Evolutionary conservation across 1,139 yeast genomes (phyloP).

Genomic region (Citeromyces siamensis): DNA sequence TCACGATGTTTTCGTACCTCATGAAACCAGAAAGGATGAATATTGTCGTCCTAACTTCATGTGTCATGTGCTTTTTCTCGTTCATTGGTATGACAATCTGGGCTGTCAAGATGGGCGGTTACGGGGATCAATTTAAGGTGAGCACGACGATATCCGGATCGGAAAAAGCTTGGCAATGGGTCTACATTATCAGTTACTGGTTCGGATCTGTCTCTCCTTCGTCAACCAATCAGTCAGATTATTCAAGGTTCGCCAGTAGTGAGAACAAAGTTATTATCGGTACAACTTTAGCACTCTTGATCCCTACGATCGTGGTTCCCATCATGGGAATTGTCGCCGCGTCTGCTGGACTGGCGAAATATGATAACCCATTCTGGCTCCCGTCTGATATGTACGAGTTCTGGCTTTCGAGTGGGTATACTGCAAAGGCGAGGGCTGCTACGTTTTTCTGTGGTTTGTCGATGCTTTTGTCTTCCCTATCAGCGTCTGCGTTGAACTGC

Average conservation of each 20-base stretch:
- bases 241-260: conserved; percentile 17
- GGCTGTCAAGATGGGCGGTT: conserved; percentile 14
- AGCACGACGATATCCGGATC: conserved; percentile 8
- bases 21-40: conserved; percentile 17
- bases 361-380: conserved; percentile 9
- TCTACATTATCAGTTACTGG: conserved; percentile 13
- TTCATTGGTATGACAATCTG: conserved; percentile 12
- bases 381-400: conserved; percentile 10
- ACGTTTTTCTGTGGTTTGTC: conserved; percentile 17
- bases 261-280: conserved; percentile 11
- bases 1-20: conserved; percentile 16
- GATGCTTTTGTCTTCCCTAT: conserved; percentile 17
- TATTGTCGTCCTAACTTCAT: conserved; percentile 5
- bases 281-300: conserved; percentile 11
- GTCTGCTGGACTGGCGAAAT: conserved; percentile 11
- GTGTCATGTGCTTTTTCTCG: conserved; percentile 9
- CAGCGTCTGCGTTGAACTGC: conserved; percentile 20
- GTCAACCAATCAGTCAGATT: conserved; percentile 21
- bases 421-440: conserved; percentile 18
- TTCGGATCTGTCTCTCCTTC: conserved; percentile 18
- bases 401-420: conserved; percentile 14
- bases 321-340: conserved; percentile 14
- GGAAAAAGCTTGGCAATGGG: conserved; percentile 14
- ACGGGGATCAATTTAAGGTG: conserved; percentile 13
- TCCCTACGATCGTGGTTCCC: conserved; percentile 14